Evolutionary conservation across 345 rosid species (phyloP), one percentile per base, ranked within the genome.

Genomic region (Cochlearia excelsa): DNA sequence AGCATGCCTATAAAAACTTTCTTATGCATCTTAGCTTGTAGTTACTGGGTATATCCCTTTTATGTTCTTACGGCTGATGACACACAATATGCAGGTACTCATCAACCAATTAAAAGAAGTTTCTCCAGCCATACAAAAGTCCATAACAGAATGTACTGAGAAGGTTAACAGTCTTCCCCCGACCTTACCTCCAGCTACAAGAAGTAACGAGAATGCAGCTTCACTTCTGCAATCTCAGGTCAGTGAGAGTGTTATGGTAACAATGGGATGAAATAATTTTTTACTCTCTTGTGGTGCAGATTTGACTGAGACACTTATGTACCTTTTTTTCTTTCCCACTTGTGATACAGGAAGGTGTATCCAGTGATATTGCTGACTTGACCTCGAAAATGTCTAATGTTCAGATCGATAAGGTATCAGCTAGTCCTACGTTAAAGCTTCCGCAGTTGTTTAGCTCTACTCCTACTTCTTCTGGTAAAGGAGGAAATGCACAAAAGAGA

Each of bases 361-460:
- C 94, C 7, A 82, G 72, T 63, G 93, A 86, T 74, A 73, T 80
- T 51, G 74, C 81, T 48, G 99, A 87, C 61, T 55, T 85, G 72
- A 82, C 84, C 62, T 81, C 91, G 11, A 77, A 76, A 67, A 71
- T 90, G 81, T 87, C 96, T 47, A 57, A 64, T 41, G 66, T 90
- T 75, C 97, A 85, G 75, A 78, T 87, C 66, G 97, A 87, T 57
- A 89, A 87, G 71, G 81, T 72, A 61, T 82, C 90, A 46, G 81
- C 87, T 38, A 79, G 83, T 54, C 80, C 86, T 34, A 79, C 99
- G 30, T 66, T 93, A 74, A 93, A 87, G 76, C 88, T 93, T 33
- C 99, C 99, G 26, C 96, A 93, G 61, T 74, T 93, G 63, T 93
- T 93, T 82, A 78, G 83, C 78, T 80, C 81, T 77, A 85, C 95